Base-by-base conservation (phyloP, 352 stramenopile genomes). In the Pythium inflatum region DNA sequence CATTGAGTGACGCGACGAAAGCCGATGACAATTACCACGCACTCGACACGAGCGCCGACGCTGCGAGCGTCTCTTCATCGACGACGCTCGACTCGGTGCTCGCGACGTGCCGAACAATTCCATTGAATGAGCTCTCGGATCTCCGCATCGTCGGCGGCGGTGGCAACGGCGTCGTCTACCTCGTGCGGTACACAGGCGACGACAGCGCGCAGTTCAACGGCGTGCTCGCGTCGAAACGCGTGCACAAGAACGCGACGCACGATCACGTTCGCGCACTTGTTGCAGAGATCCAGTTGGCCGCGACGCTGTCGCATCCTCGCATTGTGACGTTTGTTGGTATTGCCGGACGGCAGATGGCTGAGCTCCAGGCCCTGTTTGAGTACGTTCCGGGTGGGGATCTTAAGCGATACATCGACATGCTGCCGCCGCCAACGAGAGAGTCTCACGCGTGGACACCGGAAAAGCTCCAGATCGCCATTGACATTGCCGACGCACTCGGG, bases 401-500 rank as follows among this genome's bases (percentile, higher is more conserved):
- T 1, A 28, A 30, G 7, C 27, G n/a, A 6, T 64, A 55, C 20
- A 27, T 64, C 20, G 28, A 46, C 41, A n/a, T n/a, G 22, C 34
- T 30, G 7, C 33, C 36, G 9, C 36, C 36, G 12, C 0, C 18
- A 2, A 16, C 28, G n/a, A 9, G 22, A 2, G n/a, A 18, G 2
- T n/a, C 14, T 6, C 1, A 9, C 34, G 5, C 16, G 5, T 7
- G 6, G 57, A 55, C 41, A 25, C 18, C 5, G 1, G 40, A 64
- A n/a, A 64, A 64, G 41, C 41, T 64, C 5, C 57, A 55, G 57
- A 55, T 64, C 28, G 41, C 57, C 2, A 13, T 64, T 6, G 57
- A 64, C 41, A n/a, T 64, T 13, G 41, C 41, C 41, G 41, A 55
- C 9, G 57, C 57, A 20, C 57, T 64, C 13, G 41, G 11, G 27